Percentiles rank a stretch among this genome's conserved stretches.
Evolutionary conservation across 306 rosid genomes (phyloP).

Genomic region (Casuarina equisetifolia): DNA sequence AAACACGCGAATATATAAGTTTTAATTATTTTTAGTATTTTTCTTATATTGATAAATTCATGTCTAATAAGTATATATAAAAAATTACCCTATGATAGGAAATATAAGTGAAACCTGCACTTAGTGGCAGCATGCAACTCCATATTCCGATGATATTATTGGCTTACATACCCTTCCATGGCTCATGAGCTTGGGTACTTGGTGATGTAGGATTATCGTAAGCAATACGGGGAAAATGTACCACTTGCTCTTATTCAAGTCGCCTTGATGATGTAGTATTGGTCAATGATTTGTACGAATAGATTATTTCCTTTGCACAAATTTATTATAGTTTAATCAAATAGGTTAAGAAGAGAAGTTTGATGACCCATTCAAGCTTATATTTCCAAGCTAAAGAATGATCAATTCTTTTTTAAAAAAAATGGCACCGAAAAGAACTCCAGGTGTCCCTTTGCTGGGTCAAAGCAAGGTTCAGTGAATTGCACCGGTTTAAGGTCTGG

Average conservation of each 20-base stretch:
- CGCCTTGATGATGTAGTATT: conserved; percentile 5
- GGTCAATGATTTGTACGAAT: background rate
- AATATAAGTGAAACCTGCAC: background rate
- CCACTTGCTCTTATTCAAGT: background rate
- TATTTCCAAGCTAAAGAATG: conserved; percentile 8
- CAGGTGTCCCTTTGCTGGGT: conserved; percentile 41
- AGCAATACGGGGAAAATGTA: background rate
- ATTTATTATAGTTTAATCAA: background rate
- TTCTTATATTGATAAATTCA: too few relatives aligned
- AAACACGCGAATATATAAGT: too few relatives aligned
- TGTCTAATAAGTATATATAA: too few relatives aligned
- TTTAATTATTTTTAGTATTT: too few relatives aligned
- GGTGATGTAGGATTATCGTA: too few relatives aligned
- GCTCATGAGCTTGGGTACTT: too few relatives aligned
- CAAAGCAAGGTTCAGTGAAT: conserved; percentile 28
- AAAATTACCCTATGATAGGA: background rate
- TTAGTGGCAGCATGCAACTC: background rate
- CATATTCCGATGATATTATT: too few relatives aligned
- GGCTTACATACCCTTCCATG: too few relatives aligned
- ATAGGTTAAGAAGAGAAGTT: background rate
- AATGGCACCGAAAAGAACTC: conserved; percentile 21
- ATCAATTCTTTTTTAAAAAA: background rate
- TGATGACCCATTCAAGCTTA: conserved; percentile 32
- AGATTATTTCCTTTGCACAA: background rate
- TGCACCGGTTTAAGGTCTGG: conserved; percentile 22